Evolutionary conservation across 768 basidiomycete species (phyloP).

Genomic region (Lentinula edodes): DNA sequence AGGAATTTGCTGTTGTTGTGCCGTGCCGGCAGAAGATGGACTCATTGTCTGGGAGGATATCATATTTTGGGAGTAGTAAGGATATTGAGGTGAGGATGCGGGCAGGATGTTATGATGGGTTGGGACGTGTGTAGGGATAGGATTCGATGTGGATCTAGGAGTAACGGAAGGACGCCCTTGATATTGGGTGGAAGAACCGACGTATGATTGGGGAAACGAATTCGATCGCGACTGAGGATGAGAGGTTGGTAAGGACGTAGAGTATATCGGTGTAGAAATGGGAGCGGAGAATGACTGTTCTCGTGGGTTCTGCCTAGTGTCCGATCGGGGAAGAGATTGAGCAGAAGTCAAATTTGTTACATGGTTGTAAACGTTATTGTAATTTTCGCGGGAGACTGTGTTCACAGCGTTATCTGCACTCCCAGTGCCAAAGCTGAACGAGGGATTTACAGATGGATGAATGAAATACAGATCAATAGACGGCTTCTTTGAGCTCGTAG

Average conservation of each 20-base stretch:
- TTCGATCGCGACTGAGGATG: background rate
- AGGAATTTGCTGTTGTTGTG: background rate
- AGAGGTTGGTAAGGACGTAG: background rate
- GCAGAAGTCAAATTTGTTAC: background rate
- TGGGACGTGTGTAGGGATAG: background rate
- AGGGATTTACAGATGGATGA: conserved; percentile 14
- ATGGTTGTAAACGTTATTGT: background rate
- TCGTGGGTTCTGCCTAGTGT: background rate
- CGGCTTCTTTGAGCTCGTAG: conserved; percentile 24
- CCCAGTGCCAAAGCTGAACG: background rate
- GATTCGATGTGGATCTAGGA: background rate
- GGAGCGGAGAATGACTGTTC: background rate
- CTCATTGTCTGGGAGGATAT: background rate
- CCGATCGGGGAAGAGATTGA: background rate
- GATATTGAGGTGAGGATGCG: background rate
- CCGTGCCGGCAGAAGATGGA: background rate
- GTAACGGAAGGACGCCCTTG: background rate
- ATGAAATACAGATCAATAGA: conserved; percentile 45
- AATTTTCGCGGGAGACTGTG: background rate
- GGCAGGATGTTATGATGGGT: background rate
- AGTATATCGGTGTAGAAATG: background rate
- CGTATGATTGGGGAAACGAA: background rate
- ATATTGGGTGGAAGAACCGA: background rate
- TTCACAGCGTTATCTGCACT: background rate
- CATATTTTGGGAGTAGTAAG: background rate